phyloP scores from a whole-genome alignment of 2,329 filamentous ascomycete genomes.

The Zymoseptoria passerinii region DNA sequence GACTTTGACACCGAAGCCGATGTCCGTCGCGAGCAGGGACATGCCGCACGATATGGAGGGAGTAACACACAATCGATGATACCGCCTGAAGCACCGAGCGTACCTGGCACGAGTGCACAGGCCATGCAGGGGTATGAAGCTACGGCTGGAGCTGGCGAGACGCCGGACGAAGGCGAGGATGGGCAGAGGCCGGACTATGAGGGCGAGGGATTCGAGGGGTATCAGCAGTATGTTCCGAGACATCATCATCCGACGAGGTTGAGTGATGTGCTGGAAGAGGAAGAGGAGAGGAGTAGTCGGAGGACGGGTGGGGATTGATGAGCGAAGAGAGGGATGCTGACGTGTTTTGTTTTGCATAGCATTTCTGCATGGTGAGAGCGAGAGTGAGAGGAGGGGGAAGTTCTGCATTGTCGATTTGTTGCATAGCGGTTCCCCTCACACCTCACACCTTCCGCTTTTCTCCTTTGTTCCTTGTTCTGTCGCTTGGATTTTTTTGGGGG shows the following conservation, averaged over 20 bases:
- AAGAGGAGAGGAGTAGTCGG: constrained; percentile 47
- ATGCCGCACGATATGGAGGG: constrained; percentile 38
- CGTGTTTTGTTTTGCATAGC: neutral
- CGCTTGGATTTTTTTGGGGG: neutral
- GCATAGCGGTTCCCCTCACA: neutral
- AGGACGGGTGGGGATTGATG: constrained; percentile 19
- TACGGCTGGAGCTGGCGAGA: constrained; percentile 13
- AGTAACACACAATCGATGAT: constrained; percentile 13
- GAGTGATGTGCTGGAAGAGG: constrained; percentile 81
- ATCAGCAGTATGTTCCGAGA: constrained; percentile 46
- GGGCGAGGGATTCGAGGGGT: constrained; percentile 55
- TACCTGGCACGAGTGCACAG: constrained; percentile 25
- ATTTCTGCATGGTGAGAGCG: neutral
- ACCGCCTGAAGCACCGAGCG: constrained; percentile 21
- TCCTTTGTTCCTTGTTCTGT: neutral
- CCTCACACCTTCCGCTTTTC: neutral
- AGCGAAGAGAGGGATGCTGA: neutral
- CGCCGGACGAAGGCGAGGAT: constrained; percentile 13
- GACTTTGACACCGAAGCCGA: constrained; percentile 49
- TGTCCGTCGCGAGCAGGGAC: constrained; percentile 41
- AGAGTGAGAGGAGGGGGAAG: neutral
- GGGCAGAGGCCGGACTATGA: constrained; percentile 26
- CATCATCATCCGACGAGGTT: constrained; percentile 84
- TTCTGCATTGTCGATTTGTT: neutral
- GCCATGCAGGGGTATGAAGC: constrained; percentile 25